phyloP scores from a whole-genome alignment of 495 filamentous ascomycete genomes.

The Neurospora intermedia region DNA sequence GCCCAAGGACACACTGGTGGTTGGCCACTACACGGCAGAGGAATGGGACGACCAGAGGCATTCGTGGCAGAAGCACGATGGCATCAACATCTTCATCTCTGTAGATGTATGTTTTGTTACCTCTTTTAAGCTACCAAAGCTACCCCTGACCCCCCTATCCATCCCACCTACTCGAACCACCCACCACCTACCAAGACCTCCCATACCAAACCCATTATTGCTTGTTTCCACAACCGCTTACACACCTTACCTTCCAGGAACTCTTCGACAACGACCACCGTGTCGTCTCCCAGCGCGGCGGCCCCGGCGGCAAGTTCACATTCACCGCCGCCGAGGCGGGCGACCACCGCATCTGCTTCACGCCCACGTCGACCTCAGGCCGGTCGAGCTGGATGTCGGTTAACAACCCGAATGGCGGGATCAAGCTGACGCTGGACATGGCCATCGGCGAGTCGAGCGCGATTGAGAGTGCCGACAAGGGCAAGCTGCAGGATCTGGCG shows the following conservation, averaged over 20 bases:
- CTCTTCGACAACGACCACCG: constrained; percentile 97
- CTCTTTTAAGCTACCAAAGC: neutral
- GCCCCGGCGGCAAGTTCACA: constrained; percentile 73
- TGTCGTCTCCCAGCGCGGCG: constrained; percentile 76
- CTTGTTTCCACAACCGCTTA: too few species aligned
- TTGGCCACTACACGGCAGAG: constrained; percentile 79
- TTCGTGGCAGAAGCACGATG: constrained; percentile 56
- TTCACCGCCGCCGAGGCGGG: constrained; percentile 91
- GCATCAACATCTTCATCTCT: constrained; percentile 74
- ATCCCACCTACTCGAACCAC: neutral
- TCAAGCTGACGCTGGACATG: constrained; percentile 79
- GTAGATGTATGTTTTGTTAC: constrained; percentile 51
- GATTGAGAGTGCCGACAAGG: constrained; percentile 90
- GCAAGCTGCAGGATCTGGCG: constrained; percentile 85
- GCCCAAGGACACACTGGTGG: constrained; percentile 90
- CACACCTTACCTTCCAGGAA: constrained; percentile 40
- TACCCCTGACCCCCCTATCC: neutral
- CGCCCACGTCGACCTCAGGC: constrained; percentile 53
- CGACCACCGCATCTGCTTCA: constrained; percentile 92
- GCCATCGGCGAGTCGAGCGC: constrained; percentile 92
- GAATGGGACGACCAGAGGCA: constrained; percentile 59
- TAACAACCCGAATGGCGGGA: constrained; percentile 53
- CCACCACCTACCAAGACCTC: neutral
- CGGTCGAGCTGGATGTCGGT: constrained; percentile 58
- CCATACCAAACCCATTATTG: too few species aligned